Evolutionary conservation across 305 asterid genomes (phyloP).

Genomic region (Fraxinus velutina): DNA sequence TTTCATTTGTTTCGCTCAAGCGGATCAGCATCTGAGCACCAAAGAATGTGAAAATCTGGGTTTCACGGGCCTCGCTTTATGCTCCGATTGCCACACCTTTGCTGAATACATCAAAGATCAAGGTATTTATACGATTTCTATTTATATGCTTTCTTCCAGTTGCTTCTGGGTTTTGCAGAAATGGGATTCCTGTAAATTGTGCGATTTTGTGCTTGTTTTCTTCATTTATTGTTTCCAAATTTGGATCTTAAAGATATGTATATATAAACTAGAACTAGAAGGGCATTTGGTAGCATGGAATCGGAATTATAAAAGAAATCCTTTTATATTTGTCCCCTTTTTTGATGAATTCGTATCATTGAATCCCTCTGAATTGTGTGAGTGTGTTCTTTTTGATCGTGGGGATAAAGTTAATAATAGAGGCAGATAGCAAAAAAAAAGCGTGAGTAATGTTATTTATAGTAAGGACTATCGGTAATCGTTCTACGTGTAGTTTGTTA

Average conservation of each 20-base stretch:
- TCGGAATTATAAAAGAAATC: background rate
- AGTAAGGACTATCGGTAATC: too few species aligned
- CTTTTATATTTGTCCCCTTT: background rate
- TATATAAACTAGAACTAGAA: background rate
- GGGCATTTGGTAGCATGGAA: background rate
- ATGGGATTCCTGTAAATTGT: background rate
- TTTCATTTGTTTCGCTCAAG: constrained; percentile 28
- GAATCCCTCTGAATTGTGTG: background rate
- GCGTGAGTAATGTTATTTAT: too few species aligned
- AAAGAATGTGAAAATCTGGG: constrained; percentile 78
- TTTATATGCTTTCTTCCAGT: background rate
- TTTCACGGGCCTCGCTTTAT: constrained; percentile 83
- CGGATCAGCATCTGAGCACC: constrained; percentile 54
- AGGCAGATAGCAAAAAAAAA: background rate
- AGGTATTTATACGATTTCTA: constrained; percentile 29
- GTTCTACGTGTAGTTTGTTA: too few species aligned
- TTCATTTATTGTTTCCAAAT: background rate
- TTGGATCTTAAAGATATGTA: background rate
- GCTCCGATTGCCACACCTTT: constrained; percentile 84
- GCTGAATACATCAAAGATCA: constrained; percentile 83
- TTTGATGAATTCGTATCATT: background rate
- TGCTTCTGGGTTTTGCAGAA: background rate
- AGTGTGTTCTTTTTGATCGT: background rate
- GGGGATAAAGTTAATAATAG: background rate
- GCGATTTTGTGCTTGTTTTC: background rate